phyloP scores from a whole-genome alignment of 139 green algal species.

The Chlorella ohadii region DNA sequence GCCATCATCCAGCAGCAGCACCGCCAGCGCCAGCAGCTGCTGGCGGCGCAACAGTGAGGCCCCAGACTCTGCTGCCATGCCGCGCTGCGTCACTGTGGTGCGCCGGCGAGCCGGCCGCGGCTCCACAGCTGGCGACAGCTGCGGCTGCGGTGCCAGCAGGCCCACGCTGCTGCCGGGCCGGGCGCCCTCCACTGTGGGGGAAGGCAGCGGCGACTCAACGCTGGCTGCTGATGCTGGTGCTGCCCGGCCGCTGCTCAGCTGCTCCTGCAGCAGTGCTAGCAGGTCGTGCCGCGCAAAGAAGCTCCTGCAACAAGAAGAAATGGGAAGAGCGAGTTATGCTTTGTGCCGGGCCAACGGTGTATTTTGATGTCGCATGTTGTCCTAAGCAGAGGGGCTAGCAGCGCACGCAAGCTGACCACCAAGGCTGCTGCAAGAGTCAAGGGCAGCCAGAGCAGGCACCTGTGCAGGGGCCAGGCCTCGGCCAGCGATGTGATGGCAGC shows the following conservation, averaged over 20 bases:
- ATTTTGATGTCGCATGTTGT: no score
- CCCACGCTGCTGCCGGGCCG: background rate
- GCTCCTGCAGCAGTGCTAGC: conserved; percentile 4
- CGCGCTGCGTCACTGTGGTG: background rate
- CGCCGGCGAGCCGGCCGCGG: background rate
- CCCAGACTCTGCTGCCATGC: background rate
- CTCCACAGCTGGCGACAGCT: background rate
- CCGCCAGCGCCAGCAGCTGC: conserved; percentile 19
- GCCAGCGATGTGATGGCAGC: conserved; percentile 1
- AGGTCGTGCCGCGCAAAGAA: conserved; percentile 19
- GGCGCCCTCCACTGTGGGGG: background rate
- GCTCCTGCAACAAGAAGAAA: background rate
- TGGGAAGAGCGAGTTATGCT: no score
- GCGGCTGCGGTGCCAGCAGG: background rate
- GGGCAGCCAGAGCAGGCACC: background rate
- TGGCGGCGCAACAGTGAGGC: conserved; percentile 5
- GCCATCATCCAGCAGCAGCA: conserved; percentile 30
- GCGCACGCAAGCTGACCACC: no score
- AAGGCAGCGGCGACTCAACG: background rate
- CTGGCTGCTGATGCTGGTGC: background rate
- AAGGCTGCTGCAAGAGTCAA: no score
- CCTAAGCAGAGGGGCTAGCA: no score
- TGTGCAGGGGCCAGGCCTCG: background rate
- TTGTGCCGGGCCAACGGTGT: no score
- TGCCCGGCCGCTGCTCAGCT: conserved; percentile 2